Conservation (phyloP, 257 asterid genomes). For the Nicotiana tomentosiformis region DNA sequence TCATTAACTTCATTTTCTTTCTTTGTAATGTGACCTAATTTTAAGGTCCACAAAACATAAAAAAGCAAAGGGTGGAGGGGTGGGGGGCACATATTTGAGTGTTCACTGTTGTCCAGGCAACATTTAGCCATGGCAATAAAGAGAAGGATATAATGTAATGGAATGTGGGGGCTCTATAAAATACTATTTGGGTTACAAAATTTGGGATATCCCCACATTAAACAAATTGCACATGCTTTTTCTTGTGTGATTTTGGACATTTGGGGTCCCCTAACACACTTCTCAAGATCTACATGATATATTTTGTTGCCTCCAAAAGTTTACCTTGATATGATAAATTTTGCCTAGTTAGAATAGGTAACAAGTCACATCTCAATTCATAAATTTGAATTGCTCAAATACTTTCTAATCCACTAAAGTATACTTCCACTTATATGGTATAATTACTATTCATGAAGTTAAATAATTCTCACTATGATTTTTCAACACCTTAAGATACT, state of each 20-base stretch:
- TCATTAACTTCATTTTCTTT: constrained; percentile 22
- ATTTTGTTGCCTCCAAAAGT: constrained; percentile 13
- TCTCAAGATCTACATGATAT: constrained; percentile 15
- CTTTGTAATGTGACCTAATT: constrained; percentile 1
- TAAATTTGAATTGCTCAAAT: not conserved
- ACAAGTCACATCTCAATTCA: constrained; percentile 8
- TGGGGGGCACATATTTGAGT: constrained; percentile 12
- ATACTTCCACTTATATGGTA: not conserved
- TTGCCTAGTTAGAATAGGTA: constrained; percentile 12
- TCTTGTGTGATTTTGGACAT: constrained; percentile 36
- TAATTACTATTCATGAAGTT: not conserved
- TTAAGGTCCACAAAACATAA: not conserved
- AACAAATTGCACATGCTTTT: constrained; percentile 31
- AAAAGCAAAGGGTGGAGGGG: constrained; percentile 12
- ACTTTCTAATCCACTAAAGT: not conserved
- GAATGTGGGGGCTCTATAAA: constrained; percentile 23
- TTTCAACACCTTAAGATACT: not conserved
- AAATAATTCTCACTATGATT: not conserved
- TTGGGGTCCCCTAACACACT: constrained; percentile 19
- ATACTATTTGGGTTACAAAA: constrained; percentile 12
- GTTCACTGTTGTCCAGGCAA: constrained; percentile 32
- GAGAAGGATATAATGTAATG: constrained; percentile 18
- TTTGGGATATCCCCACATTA: constrained; percentile 25
- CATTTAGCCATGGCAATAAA: constrained; percentile 21
- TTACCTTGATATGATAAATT: constrained; percentile 22